Conservation (phyloP, 2,329 filamentous ascomycete genomes). For the Pezicula carpinea region DNA sequence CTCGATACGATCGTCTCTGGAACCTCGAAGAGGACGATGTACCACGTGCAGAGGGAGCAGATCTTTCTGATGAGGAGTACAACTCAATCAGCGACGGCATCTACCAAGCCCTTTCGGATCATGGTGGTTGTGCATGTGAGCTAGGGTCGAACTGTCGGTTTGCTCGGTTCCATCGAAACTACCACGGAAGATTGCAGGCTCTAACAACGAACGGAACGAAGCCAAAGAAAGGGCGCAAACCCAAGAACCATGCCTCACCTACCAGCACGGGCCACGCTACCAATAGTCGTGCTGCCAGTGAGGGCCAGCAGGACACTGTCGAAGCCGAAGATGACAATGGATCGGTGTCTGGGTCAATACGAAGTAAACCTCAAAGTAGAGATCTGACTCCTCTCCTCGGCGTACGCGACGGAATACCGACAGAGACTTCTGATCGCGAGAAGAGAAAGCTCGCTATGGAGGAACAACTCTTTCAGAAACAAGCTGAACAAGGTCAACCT, state of each 20-base stretch:
- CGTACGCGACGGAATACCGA: conserved; percentile 50
- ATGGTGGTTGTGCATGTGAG: conserved; percentile 75
- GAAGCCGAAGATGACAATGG: conserved; percentile 46
- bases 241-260: conserved; percentile 52
- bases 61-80: conserved; percentile 52
- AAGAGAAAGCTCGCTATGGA: conserved; percentile 65
- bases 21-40: conserved; percentile 58
- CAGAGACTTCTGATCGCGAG: conserved; percentile 59
- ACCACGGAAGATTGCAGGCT: conserved; percentile 43
- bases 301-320: conserved; percentile 51
- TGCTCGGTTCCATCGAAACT: conserved; percentile 56
- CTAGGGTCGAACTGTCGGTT: conserved; percentile 59
- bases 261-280: conserved; percentile 58
- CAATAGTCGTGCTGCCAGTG: conserved; percentile 60
- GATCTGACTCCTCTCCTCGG: conserved; percentile 53
- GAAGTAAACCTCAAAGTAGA: conserved; percentile 62
- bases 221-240: conserved; percentile 36
- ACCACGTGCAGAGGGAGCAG: conserved; percentile 17
- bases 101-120: conserved; percentile 66
- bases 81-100: conserved; percentile 60
- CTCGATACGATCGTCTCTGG: conserved; percentile 53
- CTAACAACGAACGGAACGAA: conserved; percentile 37
- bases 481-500: conserved; percentile 55
- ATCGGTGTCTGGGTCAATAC: conserved; percentile 45
- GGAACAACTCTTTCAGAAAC: conserved; percentile 52